Evolutionary conservation across 768 basidiomycete genomes (phyloP).

Genomic region (Phanerochaete sordida): DNA sequence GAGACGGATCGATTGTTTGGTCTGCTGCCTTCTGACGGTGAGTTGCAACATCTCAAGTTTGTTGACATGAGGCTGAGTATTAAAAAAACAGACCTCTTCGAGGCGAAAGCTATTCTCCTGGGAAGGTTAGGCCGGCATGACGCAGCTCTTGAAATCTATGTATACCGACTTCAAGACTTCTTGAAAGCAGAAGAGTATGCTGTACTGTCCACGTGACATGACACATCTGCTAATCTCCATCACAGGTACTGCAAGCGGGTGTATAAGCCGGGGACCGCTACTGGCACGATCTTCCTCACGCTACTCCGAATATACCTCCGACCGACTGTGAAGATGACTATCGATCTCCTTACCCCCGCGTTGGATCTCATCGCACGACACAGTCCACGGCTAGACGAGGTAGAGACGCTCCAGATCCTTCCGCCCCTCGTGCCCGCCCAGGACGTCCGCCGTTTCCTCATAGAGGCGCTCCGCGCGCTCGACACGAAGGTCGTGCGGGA

Average conservation of each 20-base stretch:
- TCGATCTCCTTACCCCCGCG: constrained; percentile 73
- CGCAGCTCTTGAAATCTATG: constrained; percentile 92
- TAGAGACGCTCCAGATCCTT: constrained; percentile 79
- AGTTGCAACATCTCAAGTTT: constrained; percentile 12
- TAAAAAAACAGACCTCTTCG: constrained; percentile 83
- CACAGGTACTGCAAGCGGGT: constrained; percentile 86
- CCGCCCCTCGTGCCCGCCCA: constrained; percentile 87
- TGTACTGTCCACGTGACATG: neutral
- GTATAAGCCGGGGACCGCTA: constrained; percentile 50
- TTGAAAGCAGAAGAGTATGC: constrained; percentile 84
- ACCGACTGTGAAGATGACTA: constrained; percentile 63
- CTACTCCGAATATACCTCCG: constrained; percentile 87
- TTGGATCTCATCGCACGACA: constrained; percentile 86
- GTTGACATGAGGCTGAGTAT: too few species aligned
- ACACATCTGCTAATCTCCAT: constrained; percentile 1
- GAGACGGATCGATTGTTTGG: constrained; percentile 78
- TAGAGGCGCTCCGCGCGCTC: constrained; percentile 64
- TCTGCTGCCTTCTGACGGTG: constrained; percentile 79
- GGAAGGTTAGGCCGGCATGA: constrained; percentile 90
- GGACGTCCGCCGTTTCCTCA: constrained; percentile 75
- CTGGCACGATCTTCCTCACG: constrained; percentile 71
- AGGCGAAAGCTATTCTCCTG: constrained; percentile 88
- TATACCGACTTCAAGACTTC: constrained; percentile 81
- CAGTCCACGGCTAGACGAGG: constrained; percentile 74
- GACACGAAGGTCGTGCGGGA: constrained; percentile 68